A percentile compares a stretch with the other conserved stretches of the same genome.
Conservation (phyloP, 306 rosid species). For the Vigna hirtella region DNA sequence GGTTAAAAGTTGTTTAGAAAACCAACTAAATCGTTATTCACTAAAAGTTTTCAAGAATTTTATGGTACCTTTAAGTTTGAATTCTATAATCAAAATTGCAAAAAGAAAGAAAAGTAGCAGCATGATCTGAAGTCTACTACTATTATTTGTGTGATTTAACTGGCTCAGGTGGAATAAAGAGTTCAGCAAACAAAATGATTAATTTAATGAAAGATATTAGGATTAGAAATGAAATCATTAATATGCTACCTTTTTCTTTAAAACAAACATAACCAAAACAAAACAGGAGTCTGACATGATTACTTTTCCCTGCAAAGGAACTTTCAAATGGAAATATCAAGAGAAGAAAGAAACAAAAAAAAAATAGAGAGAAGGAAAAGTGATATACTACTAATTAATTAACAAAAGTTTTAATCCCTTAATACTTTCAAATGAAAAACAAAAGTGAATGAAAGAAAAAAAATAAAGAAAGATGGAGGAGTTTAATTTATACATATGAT, state of each 20-base stretch:
- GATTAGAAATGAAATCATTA: not conserved
- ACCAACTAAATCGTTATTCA: conserved; percentile 1
- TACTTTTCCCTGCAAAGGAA: conserved; percentile 26
- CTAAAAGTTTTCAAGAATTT: conserved; percentile 29
- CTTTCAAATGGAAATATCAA: not conserved
- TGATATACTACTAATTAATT: not conserved
- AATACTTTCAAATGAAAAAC: not conserved
- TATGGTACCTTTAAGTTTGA: conserved; percentile 19
- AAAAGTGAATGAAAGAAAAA: no score
- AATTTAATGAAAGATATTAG: conserved; percentile 2
- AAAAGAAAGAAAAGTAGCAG: not conserved
- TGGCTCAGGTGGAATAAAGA: conserved; percentile 20
- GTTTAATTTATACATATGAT: not conserved
- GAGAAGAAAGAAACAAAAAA: not conserved
- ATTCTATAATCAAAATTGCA: conserved; percentile 15
- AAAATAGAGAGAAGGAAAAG: not conserved
- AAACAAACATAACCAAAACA: not conserved
- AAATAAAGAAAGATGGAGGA: not conserved
- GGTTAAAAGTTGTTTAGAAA: conserved; percentile 1
- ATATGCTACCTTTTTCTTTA: not conserved
- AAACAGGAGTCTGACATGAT: not conserved
- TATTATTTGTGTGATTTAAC: conserved; percentile 1
- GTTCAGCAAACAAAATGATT: conserved; percentile 1
- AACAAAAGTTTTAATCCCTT: not conserved
- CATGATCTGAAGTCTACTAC: conserved; percentile 15